Evolutionary conservation across 257 asterid species (phyloP).

Genomic region (Solanum pimpinellifolium): DNA sequence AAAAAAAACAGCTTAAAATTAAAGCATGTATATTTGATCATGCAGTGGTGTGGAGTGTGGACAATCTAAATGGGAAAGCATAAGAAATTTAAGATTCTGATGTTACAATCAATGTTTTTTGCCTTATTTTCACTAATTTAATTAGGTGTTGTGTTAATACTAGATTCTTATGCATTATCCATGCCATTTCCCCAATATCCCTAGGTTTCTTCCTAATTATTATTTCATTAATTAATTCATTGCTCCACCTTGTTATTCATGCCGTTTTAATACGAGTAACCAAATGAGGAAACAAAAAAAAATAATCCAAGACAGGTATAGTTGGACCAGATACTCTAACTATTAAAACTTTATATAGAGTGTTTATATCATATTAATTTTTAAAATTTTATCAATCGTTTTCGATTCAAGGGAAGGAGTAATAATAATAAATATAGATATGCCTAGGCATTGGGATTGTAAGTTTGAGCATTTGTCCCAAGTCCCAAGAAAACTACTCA

Average conservation of each 20-base stretch:
- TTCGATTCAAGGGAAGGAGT: background rate
- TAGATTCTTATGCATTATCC: background rate
- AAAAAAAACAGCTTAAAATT: background rate
- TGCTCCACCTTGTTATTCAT: background rate
- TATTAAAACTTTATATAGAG: background rate
- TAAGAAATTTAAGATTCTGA: constrained; percentile 12
- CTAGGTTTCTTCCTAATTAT: background rate
- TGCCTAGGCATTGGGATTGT: background rate
- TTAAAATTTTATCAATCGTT: background rate
- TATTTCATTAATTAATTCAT: background rate
- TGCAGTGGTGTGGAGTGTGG: background rate
- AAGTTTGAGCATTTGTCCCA: background rate
- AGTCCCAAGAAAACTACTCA: background rate
- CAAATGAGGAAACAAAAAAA: background rate
- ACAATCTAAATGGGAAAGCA: constrained; percentile 27
- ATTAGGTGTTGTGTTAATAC: background rate
- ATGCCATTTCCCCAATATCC: background rate
- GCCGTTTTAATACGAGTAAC: background rate
- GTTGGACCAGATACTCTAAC: background rate
- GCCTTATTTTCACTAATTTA: background rate
- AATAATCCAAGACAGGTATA: background rate
- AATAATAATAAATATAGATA: background rate
- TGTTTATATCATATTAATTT: background rate
- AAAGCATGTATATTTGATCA: background rate
- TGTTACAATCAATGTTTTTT: background rate